Evolutionary conservation across 1,284 basidiomycete species (phyloP).

Genomic region (Apiotrichum gamsii): DNA sequence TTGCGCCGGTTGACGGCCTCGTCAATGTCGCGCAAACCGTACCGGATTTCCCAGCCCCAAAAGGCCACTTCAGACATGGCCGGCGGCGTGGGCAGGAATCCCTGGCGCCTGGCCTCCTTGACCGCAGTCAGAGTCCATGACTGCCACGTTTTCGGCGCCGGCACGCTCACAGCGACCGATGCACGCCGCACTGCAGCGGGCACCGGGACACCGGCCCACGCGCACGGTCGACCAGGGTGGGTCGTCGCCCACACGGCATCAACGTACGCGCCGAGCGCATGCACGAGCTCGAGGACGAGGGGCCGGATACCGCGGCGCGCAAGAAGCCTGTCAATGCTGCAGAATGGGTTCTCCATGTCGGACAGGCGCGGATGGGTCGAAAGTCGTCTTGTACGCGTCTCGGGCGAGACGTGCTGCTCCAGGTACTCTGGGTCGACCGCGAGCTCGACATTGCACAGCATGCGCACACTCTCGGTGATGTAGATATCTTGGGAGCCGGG

Average conservation of each 20-base stretch:
- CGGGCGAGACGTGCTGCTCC: neutral
- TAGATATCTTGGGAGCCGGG: conserved; percentile 22
- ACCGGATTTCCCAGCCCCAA: conserved; percentile 35
- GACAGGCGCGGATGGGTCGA: conserved; percentile 31
- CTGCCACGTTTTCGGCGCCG: conserved; percentile 20
- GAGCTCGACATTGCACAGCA: conserved; percentile 39
- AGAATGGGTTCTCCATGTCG: conserved; percentile 36
- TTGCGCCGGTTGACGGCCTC: conserved; percentile 41
- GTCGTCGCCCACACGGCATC: conserved; percentile 36
- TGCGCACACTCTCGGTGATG: conserved; percentile 37
- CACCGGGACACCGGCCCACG: conserved; percentile 13
- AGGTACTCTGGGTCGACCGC: conserved; percentile 34
- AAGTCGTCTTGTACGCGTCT: conserved; percentile 11
- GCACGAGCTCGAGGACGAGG: conserved; percentile 38
- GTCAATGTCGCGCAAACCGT: conserved; percentile 35
- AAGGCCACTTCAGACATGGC: conserved; percentile 26
- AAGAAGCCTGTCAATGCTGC: conserved; percentile 26
- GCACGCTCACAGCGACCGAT: neutral
- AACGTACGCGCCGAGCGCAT: conserved; percentile 38
- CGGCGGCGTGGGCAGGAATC: conserved; percentile 22
- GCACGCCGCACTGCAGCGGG: neutral
- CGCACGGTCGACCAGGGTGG: conserved; percentile 17
- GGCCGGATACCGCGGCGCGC: conserved; percentile 36
- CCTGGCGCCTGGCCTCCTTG: conserved; percentile 27
- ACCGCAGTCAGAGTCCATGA: conserved; percentile 37